Conservation (phyloP, 2,329 filamentous ascomycete species). For the Chaetomium globosum region DNA sequence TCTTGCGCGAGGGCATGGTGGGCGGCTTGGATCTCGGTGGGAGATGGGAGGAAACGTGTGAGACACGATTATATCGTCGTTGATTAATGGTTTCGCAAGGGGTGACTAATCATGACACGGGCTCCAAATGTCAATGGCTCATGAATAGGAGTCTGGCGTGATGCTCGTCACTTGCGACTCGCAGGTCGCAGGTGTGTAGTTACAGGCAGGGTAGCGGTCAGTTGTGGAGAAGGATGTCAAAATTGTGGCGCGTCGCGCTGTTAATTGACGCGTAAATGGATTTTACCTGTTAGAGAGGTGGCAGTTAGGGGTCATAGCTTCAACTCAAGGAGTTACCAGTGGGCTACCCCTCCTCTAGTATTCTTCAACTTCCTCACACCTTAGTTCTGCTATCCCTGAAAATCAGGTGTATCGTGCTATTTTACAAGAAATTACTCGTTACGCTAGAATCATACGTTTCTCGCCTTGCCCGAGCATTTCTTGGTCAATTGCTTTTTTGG, state of each 20-base stretch:
- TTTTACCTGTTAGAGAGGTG: too few relatives aligned
- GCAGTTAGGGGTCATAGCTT: not conserved
- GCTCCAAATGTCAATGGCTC: not conserved
- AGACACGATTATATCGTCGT: not conserved
- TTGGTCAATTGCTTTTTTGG: not conserved
- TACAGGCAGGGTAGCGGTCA: constrained; percentile 1
- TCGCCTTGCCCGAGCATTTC: not conserved
- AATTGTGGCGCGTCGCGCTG: constrained; percentile 35
- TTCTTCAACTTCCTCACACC: not conserved
- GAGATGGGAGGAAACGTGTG: not conserved
- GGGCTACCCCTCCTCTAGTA: not conserved
- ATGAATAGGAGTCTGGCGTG: not conserved
- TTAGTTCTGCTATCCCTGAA: not conserved
- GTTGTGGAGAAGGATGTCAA: constrained; percentile 22
- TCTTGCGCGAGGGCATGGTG: constrained; percentile 60
- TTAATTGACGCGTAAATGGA: constrained; percentile 35
- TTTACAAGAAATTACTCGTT: not conserved
- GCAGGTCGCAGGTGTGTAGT: not conserved
- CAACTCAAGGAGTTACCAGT: not conserved
- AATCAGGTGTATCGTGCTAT: not conserved
- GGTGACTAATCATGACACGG: not conserved
- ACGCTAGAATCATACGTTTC: not conserved
- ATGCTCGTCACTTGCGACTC: constrained; percentile 4
- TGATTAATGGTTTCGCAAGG: not conserved
- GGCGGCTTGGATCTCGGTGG: constrained; percentile 11